Evolutionary conservation across 1,284 basidiomycete genomes (phyloP).

Genomic region (Phellopilus nigrolimitatus): DNA sequence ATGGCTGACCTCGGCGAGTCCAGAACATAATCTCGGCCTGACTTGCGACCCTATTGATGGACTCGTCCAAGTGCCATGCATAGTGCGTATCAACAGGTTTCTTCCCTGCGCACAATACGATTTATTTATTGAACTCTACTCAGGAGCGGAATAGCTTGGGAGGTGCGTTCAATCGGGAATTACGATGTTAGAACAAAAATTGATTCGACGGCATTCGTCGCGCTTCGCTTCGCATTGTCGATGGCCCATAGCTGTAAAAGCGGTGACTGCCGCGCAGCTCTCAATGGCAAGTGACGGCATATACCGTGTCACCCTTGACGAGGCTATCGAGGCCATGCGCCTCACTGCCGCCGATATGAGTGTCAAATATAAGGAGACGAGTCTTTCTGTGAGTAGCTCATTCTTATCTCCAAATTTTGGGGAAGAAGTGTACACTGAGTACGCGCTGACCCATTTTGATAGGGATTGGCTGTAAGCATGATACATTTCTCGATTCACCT

Average conservation of each 20-base stretch:
- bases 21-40: conserved; percentile 82
- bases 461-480: conserved; percentile 61
- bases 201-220: conserved; percentile 15
- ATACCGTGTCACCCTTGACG: conserved; percentile 86
- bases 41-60: conserved; percentile 94
- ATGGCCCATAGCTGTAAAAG: conserved; percentile 90
- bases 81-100: conserved; percentile 53
- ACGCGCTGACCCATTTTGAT: not conserved
- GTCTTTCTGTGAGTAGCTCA: conserved; percentile 76
- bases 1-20: too few relatives aligned
- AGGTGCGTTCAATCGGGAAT: too few relatives aligned
- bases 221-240: too few relatives aligned
- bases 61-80: conserved; percentile 91
- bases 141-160: conserved; percentile 85
- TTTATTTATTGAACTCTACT: conserved; percentile 4
- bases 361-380: conserved; percentile 90
- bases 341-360: conserved; percentile 87
- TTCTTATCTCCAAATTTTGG: conserved; percentile 13
- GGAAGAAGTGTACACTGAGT: not conserved
- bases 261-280: conserved; percentile 88
- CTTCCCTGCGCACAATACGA: conserved; percentile 3
- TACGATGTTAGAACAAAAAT: not conserved
- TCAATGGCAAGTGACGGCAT: conserved; percentile 88
- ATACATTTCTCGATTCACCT: too few relatives aligned
- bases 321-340: conserved; percentile 95